Evolutionary conservation across 2,329 filamentous ascomycete genomes (phyloP).

Genomic region (Fusarium nodosum): DNA sequence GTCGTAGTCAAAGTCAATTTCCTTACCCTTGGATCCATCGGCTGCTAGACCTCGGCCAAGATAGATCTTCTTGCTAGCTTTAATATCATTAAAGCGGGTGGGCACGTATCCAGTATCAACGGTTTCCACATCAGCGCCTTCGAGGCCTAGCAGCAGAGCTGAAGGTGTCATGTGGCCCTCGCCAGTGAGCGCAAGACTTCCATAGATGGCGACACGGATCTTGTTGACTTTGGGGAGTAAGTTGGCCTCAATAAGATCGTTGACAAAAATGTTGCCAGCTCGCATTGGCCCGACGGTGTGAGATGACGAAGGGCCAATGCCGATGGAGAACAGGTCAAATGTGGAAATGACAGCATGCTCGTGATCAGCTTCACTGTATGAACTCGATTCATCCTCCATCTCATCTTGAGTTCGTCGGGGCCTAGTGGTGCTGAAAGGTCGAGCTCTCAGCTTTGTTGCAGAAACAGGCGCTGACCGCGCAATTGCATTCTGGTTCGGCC

Average conservation of each 20-base stretch:
- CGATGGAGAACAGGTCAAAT: slow-evolving; percentile 66
- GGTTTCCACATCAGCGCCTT: slow-evolving; percentile 63
- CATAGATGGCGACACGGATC: slow-evolving; percentile 64
- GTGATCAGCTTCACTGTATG: slow-evolving; percentile 64
- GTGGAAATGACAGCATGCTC: slow-evolving; percentile 67
- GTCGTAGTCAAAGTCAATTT: slow-evolving; percentile 64
- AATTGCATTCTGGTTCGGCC: slow-evolving; percentile 19
- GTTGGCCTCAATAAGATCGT: slow-evolving; percentile 61
- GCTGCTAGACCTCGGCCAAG: slow-evolving; percentile 58
- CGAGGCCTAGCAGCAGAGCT: slow-evolving; percentile 63
- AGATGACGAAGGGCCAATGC: slow-evolving; percentile 65
- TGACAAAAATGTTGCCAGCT: slow-evolving; percentile 65
- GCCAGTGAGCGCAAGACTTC: slow-evolving; percentile 64
- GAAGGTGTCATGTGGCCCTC: slow-evolving; percentile 67
- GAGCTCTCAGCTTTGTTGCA: slow-evolving; percentile 13
- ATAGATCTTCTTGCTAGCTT: slow-evolving; percentile 59
- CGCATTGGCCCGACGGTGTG: slow-evolving; percentile 67
- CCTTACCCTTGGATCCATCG: slow-evolving; percentile 56
- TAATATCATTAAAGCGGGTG: slow-evolving; percentile 61
- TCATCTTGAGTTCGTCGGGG: slow-evolving; percentile 12
- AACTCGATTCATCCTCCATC: slow-evolving; percentile 51
- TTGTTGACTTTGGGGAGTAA: slow-evolving; percentile 61
- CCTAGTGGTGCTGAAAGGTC: slow-evolving; percentile 30
- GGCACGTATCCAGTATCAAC: slow-evolving; percentile 65
- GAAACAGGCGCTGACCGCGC: slow-evolving; percentile 10